Evolutionary conservation across 2,329 filamentous ascomycete genomes (phyloP), one percentile per base, ranked within the genome.

Genomic region (Exophiala sp.): DNA sequence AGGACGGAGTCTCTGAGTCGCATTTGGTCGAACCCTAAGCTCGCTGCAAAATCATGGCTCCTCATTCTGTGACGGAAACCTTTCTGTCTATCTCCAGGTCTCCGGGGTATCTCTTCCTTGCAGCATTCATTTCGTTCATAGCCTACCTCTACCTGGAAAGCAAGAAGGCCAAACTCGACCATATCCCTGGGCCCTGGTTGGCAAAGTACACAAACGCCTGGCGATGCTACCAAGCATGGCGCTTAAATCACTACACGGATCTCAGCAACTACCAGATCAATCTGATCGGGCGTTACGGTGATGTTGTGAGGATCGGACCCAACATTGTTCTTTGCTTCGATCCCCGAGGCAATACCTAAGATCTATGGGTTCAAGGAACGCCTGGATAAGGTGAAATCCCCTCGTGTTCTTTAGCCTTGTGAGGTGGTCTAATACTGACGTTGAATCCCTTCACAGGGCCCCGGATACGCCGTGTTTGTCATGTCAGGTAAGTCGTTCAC

Each of bases 141-240:
- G 24, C 24, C 24, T 27, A 5, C 24, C 24, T 27, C 24, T 27
- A 27, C 24, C 5, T 41, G 19, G 46, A 44, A 16, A 45, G 42
- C 21, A 23, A 23, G 19, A 37, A 22, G 27, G 38, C 49, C 35
- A 40, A 48, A 70, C 19, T 83, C 2, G 16, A 43, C n/a, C 46
- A 62, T 40, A 50, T 65, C 14, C 62, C 63, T 4, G 63, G 63
- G 3, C 63, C 62, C 0, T 56, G 61, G 19, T 40, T 53, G 11
- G 58, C 60, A 2, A 37, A 37, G 2, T 42, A 62, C 30, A 59
- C 61, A 1, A 58, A 64, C 41, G 16, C 60, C 2, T 57, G 46
- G 14, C 50, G 61, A 1, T 32, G 63, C 2, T 47, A 14, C n/a
- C 59, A 53, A 56, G 58, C 62, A 5, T 53, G 46, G n/a, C 57